Percentiles rank a stretch among this genome's conserved stretches.
These are phyloP conservation scores for Alternaria ventricosa DNA, from an alignment of 2,329 filamentous ascomycete species.

Conservation along the genomic window DNA sequence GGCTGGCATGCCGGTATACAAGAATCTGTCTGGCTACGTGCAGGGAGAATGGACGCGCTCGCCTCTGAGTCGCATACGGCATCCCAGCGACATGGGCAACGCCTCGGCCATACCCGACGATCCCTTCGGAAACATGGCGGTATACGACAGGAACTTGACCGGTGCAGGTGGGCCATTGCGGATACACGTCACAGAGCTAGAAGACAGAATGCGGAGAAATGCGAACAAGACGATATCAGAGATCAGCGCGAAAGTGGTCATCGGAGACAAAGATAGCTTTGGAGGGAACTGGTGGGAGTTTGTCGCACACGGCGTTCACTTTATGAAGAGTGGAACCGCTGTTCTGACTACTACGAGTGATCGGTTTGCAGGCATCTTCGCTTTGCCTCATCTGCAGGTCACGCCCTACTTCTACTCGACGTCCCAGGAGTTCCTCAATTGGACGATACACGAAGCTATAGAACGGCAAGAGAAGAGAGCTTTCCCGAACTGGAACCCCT, in stretches of 20 bases:
- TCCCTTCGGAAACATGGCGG: constrained; percentile 66
- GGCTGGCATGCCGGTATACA: constrained; percentile 67
- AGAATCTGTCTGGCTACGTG: constrained; percentile 78
- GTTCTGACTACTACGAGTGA: constrained; percentile 89
- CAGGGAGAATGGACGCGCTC: constrained; percentile 75
- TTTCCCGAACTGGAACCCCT: constrained; percentile 66
- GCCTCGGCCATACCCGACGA: constrained; percentile 67
- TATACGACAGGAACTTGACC: constrained; percentile 83
- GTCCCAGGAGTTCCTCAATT: constrained; percentile 68
- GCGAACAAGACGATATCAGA: constrained; percentile 63
- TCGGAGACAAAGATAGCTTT: constrained; percentile 73
- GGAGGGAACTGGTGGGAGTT: constrained; percentile 78
- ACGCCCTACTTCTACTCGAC: constrained; percentile 58
- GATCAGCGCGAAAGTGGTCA: constrained; percentile 71
- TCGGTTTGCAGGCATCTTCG: constrained; percentile 85
- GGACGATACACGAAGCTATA: constrained; percentile 72
- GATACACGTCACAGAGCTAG: constrained; percentile 68
- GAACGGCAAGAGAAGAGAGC: constrained; percentile 68
- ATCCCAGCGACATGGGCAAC: constrained; percentile 55
- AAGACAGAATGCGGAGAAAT: constrained; percentile 42
- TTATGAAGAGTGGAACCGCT: constrained; percentile 78
- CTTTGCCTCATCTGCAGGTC: constrained; percentile 80
- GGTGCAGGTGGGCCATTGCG: constrained; percentile 70
- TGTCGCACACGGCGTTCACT: constrained; percentile 83
- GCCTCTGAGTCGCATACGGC: constrained; percentile 56